Evolutionary conservation across 768 basidiomycete species (phyloP), one percentile per base, ranked within the genome.

Genomic region (Rhodotorula babjevae): DNA sequence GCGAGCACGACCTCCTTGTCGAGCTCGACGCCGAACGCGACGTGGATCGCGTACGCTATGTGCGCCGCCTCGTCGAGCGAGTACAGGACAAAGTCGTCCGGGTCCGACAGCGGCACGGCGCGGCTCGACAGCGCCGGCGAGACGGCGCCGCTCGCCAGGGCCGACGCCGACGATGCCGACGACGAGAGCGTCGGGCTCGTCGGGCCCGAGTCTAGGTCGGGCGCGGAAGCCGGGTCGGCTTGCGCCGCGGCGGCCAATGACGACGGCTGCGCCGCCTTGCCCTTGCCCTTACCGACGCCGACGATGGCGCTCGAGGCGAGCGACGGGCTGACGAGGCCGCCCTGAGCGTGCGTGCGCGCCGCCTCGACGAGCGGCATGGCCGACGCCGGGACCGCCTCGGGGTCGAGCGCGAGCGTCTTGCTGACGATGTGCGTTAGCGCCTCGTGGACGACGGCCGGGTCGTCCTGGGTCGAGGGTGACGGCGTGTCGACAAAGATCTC

Each of bases 51-150:
- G 29, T 83, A 82, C 63, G 89, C 89, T 76, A 99, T 97, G 65
- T 92, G 87, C 81, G 88, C 89, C 67, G 95, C 96, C 80, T 99
- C 95, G 56, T 84, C 83, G 77, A 90, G 89, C 3, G 89, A 89
- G 92, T 93, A 95, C 83, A 99, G 93, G 59, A 87, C 86, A 81
- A 99, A 98, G 82, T 98, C 94, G 78, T 98, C 94, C 2, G 88
- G 87, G 78, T 94, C 91, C 84, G 87, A 62, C 3, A 74, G 59
- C 7, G 68, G 31, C 40, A 47, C 55, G 11, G 60, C 44, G 14
- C 44, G 44, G 44, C 44, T 15, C 14, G 44, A 25, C n/a, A 11
- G 16, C 1, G 44, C 33, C 6, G 27, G 44, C 57, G 57, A 65
- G 14, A 50, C 44, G 31, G 36, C 60, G 23, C 27, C 53, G 12